These are phyloP conservation scores for Tricholoma furcatifolium DNA, from an alignment of 768 basidiomycete species.

Conservation along the genomic window DNA sequence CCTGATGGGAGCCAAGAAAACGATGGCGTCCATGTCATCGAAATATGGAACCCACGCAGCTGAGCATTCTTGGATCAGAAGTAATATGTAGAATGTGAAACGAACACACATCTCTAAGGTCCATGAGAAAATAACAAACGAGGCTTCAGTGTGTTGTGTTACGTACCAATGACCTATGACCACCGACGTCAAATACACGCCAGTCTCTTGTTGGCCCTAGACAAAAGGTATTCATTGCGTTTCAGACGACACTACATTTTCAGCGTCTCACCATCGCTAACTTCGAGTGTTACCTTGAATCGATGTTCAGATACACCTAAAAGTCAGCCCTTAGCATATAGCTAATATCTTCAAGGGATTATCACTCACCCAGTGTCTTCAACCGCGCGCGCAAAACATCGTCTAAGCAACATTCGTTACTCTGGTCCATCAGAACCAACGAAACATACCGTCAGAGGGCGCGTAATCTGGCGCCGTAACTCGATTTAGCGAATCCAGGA, in stretches of 20 bases:
- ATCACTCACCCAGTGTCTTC: constrained; percentile 47
- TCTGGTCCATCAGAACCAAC: neutral
- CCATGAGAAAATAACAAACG: neutral
- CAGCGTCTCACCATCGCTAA: constrained; percentile 29
- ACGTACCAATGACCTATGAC: constrained; percentile 65
- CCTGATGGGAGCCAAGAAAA: constrained; percentile 70
- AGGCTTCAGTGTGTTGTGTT: neutral
- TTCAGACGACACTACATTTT: neutral
- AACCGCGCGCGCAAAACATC: constrained; percentile 71
- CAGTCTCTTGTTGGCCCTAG: constrained; percentile 34
- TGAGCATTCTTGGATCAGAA: constrained; percentile 20
- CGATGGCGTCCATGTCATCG: constrained; percentile 70
- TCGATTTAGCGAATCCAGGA: constrained; percentile 63
- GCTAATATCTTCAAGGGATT: neutral
- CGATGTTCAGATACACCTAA: constrained; percentile 68
- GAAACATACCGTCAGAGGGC: constrained; percentile 59
- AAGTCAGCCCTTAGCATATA: neutral
- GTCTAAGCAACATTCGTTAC: constrained; percentile 35
- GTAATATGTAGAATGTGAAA: neutral
- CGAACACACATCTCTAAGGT: constrained; percentile 15
- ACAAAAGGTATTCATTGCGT: neutral
- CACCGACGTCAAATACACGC: constrained; percentile 56
- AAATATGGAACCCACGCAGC: constrained; percentile 63
- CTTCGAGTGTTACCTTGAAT: constrained; percentile 48
- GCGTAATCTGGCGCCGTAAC: constrained; percentile 61